Conservation (phyloP, 768 basidiomycete species). For the Ephemerocybe angulata region DNA sequence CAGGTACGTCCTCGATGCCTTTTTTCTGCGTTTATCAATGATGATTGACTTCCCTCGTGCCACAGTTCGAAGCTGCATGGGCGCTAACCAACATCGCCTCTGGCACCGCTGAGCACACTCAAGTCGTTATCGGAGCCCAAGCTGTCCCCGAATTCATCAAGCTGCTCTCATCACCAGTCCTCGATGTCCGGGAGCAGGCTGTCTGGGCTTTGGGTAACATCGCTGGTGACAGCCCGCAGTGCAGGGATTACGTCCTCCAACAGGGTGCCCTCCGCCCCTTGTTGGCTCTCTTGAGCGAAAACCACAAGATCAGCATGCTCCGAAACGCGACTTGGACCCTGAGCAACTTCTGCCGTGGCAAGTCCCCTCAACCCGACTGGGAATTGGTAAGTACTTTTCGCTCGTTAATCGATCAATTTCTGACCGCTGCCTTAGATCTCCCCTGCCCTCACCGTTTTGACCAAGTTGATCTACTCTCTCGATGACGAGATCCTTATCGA, state of each 20-base stretch:
- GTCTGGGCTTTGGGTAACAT: constrained; percentile 99
- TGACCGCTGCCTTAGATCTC: constrained; percentile 69
- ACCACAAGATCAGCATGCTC: constrained; percentile 98
- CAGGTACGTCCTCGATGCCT: constrained; percentile 47
- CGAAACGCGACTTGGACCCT: constrained; percentile 98
- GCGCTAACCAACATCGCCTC: constrained; percentile 97
- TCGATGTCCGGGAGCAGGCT: constrained; percentile 98
- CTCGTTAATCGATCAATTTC: constrained; percentile 5
- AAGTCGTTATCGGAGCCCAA: constrained; percentile 91
- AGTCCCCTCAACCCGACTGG: constrained; percentile 98
- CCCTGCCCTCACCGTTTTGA: constrained; percentile 92
- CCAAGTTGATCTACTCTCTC: constrained; percentile 96
- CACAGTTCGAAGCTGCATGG: constrained; percentile 95
- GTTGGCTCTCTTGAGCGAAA: constrained; percentile 83
- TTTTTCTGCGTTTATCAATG: constrained; percentile 5
- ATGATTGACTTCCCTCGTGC: constrained; percentile 6
- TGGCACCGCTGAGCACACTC: constrained; percentile 96
- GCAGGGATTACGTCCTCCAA: constrained; percentile 94
- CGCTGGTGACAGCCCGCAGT: constrained; percentile 96
- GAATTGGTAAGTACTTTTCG: constrained; percentile 63
- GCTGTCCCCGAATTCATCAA: constrained; percentile 98
- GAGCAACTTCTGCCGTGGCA: constrained; percentile 98
- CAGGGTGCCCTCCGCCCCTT: constrained; percentile 93
- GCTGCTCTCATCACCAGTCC: constrained; percentile 86
- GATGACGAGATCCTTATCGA: constrained; percentile 99